Percentiles rank a stretch among this genome's conserved stretches.
These are phyloP conservation scores for Neurospora sp. DNA, from an alignment of 495 filamentous ascomycete genomes.

Conservation along the genomic window DNA sequence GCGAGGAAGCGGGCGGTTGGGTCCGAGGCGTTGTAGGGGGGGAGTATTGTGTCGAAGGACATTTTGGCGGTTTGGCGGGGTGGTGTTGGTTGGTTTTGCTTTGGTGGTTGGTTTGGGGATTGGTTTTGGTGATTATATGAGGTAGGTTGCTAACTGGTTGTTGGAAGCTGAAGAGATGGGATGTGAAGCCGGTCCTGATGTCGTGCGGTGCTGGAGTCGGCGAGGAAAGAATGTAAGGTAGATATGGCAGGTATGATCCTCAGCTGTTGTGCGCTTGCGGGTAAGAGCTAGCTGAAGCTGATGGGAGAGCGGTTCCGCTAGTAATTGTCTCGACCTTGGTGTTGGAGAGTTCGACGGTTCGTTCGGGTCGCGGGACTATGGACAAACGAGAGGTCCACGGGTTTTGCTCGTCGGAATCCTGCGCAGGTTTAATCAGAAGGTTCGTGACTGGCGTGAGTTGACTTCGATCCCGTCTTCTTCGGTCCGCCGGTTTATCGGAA, in stretches of 20 bases:
- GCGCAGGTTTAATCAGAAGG: not conserved
- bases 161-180: not conserved
- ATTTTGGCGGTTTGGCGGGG: conserved; percentile 34
- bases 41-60: conserved; percentile 66
- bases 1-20: conserved; percentile 66
- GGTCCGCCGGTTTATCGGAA: not conserved
- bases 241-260: not conserved
- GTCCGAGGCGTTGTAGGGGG: conserved; percentile 64
- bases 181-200: not conserved
- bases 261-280: not conserved
- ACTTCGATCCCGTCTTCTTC: not conserved
- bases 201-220: not conserved
- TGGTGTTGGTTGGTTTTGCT: conserved; percentile 5
- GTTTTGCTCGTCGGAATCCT: not conserved
- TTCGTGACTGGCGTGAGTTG: not conserved
- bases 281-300: not conserved
- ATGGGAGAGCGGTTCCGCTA: not conserved
- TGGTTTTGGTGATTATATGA: too few species aligned
- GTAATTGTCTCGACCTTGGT: not conserved
- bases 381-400: not conserved
- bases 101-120: not conserved
- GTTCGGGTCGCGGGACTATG: not conserved
- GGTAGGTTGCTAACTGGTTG: not conserved
- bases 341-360: not conserved
- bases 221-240: not conserved